phyloP scores from a whole-genome alignment of 495 filamentous ascomycete genomes.

The Neurospora hispaniola region DNA sequence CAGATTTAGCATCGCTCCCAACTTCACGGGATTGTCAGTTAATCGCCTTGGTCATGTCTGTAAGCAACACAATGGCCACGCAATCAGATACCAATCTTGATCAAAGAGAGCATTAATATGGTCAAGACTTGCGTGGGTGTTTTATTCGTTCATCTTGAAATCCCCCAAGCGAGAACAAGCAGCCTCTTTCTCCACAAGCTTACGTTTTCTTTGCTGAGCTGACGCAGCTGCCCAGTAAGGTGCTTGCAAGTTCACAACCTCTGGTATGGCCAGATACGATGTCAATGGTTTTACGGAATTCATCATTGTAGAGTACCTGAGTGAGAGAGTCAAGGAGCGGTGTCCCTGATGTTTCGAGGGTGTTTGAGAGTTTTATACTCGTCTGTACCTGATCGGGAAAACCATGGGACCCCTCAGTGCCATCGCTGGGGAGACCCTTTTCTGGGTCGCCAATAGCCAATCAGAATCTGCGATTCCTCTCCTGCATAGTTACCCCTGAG shows the following conservation, averaged over 20 bases:
- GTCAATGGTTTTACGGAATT: neutral
- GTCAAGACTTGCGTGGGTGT: neutral
- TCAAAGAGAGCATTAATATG: neutral
- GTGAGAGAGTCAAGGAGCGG: neutral
- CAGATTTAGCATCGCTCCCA: neutral
- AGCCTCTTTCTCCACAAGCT: neutral
- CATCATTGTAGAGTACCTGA: neutral
- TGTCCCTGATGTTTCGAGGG: neutral
- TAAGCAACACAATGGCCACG: neutral
- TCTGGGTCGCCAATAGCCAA: neutral
- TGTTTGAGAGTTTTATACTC: neutral
- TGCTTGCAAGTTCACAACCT: neutral
- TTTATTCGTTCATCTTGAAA: neutral
- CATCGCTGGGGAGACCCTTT: neutral
- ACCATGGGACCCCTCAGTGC: neutral
- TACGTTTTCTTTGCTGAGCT: neutral
- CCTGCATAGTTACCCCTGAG: neutral
- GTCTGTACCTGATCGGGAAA: neutral
- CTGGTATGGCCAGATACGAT: neutral
- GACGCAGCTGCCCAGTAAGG: neutral
- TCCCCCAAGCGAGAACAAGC: neutral
- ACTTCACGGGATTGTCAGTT: neutral
- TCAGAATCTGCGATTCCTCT: neutral
- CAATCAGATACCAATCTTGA: neutral
- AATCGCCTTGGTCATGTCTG: neutral